Evolutionary conservation across 305 asterid genomes (phyloP).

Genomic region (Striga hermonthica): DNA sequence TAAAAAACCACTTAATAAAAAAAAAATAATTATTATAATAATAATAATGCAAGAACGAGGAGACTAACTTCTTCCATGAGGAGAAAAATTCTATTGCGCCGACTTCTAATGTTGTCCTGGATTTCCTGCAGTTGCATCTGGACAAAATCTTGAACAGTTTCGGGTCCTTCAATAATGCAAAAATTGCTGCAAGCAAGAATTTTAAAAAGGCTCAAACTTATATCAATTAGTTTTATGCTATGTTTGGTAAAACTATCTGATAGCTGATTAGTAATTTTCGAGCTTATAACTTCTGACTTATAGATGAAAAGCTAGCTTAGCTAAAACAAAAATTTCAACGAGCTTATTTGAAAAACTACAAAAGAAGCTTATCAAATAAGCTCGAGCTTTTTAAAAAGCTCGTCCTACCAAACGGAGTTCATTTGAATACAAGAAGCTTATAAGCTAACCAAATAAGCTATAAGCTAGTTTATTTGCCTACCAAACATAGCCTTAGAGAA

Average conservation of each 20-base stretch:
- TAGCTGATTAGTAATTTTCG: background rate
- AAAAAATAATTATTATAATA: too few relatives aligned
- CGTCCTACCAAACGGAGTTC: too few relatives aligned
- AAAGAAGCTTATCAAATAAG: too few relatives aligned
- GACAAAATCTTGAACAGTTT: slow-evolving; percentile 82
- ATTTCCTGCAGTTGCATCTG: slow-evolving; percentile 91
- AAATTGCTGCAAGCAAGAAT: slow-evolving; percentile 52
- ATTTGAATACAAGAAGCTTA: too few relatives aligned
- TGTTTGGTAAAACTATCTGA: too few relatives aligned
- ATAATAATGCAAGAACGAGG: slow-evolving; percentile 7
- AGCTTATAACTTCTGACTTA: background rate
- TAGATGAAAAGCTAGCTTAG: too few relatives aligned
- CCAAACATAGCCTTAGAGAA: too few relatives aligned
- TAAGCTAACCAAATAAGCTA: too few relatives aligned
- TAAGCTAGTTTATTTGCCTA: too few relatives aligned
- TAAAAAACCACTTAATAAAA: background rate
- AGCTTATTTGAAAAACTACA: background rate
- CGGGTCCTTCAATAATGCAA: slow-evolving; percentile 96
- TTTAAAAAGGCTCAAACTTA: background rate
- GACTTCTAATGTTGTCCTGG: slow-evolving; percentile 68
- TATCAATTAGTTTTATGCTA: background rate
- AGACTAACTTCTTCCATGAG: slow-evolving; percentile 85
- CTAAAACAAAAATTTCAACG: background rate
- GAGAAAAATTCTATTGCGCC: slow-evolving; percentile 82
- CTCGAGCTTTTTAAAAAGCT: too few relatives aligned